Evolutionary conservation across 305 asterid species (phyloP).

Genomic region (Andrographis paniculata): DNA sequence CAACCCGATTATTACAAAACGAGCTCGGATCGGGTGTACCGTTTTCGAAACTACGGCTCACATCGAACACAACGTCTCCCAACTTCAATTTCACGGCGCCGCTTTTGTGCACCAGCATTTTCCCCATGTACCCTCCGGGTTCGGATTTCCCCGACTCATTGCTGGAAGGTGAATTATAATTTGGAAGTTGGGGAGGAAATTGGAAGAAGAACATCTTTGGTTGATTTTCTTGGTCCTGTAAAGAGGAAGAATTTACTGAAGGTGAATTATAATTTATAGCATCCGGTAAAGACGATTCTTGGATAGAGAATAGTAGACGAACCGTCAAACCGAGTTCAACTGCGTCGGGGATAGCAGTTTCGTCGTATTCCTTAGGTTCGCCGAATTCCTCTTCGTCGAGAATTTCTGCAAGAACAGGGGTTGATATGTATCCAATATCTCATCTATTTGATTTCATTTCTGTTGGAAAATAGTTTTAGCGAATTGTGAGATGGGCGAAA

Average conservation of each 20-base stretch:
- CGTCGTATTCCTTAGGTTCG: slow-evolving; percentile 37
- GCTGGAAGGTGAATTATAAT: not conserved
- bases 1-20: too few relatives aligned
- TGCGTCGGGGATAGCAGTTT: slow-evolving; percentile 36
- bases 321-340: slow-evolving; percentile 63
- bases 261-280: too few relatives aligned
- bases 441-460: too few relatives aligned
- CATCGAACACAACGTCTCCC: slow-evolving; percentile 54
- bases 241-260: too few relatives aligned
- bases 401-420: slow-evolving; percentile 32
- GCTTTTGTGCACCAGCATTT: slow-evolving; percentile 72
- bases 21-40: too few relatives aligned
- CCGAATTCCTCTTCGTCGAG: slow-evolving; percentile 59
- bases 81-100: slow-evolving; percentile 66
- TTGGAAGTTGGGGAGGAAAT: slow-evolving; percentile 45
- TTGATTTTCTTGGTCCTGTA: not conserved
- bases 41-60: slow-evolving; percentile 47
- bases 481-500: too few relatives aligned
- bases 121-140: slow-evolving; percentile 59
- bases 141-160: slow-evolving; percentile 1
- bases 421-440: too few relatives aligned
- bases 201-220: slow-evolving; percentile 31
- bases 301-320: slow-evolving; percentile 20
- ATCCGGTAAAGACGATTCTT: slow-evolving; percentile 1
- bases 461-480: too few relatives aligned